A percentile compares a stretch with the other conserved stretches of the same genome.
Conservation (phyloP, 441 rosid genomes). For the Cnidoscolus chayamansa region DNA sequence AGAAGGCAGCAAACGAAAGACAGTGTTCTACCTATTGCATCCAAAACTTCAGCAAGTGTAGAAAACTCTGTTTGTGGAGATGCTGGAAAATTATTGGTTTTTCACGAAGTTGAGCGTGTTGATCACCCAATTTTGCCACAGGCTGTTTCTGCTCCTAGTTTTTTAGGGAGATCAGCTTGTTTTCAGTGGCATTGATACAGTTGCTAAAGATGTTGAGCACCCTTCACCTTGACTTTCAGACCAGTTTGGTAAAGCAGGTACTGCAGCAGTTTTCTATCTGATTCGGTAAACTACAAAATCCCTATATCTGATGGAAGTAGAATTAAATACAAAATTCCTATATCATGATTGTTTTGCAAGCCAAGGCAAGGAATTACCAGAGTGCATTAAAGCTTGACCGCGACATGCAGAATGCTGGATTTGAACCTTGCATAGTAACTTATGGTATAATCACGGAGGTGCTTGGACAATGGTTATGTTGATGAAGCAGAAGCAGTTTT, state of each 20-base stretch:
- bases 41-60: constrained; percentile 38
- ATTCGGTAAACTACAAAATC: constrained; percentile 50
- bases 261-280: constrained; percentile 54
- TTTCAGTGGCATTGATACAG: constrained; percentile 41
- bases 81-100: constrained; percentile 38
- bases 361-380: constrained; percentile 81
- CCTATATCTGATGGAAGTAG: constrained; percentile 44
- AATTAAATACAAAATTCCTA: constrained; percentile 15
- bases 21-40: constrained; percentile 27
- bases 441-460: constrained; percentile 93
- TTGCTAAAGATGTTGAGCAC: constrained; percentile 33
- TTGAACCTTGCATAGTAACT: constrained; percentile 82
- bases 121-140: constrained; percentile 34
- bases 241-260: constrained; percentile 56
- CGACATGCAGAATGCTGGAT: constrained; percentile 75
- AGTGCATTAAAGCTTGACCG: constrained; percentile 68
- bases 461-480: constrained; percentile 83
- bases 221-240: constrained; percentile 53
- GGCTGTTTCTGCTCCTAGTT: constrained; percentile 38
- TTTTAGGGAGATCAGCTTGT: constrained; percentile 36
- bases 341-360: constrained; percentile 83
- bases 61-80: constrained; percentile 38
- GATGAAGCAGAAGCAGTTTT: constrained; percentile 83
- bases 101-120: constrained; percentile 39
- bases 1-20: constrained; percentile 49